Conservation (phyloP, 805 yeast species). For the Clavispora santaluciae region DNA sequence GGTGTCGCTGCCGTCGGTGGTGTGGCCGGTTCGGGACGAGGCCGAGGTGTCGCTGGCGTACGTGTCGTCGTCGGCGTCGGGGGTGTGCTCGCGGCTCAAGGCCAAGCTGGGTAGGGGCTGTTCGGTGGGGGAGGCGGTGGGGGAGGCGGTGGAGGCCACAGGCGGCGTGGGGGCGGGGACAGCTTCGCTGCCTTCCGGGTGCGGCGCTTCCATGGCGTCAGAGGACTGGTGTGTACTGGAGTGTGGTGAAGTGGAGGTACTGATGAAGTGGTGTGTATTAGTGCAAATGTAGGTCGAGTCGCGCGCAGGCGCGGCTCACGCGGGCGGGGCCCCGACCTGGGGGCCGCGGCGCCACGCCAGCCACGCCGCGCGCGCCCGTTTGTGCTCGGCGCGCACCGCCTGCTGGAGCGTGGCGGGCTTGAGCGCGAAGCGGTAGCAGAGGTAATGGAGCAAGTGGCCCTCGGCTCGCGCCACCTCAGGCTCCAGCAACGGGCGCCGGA, state of each 20-base stretch:
- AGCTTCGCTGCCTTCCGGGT: too few species aligned
- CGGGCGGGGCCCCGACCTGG: too few species aligned
- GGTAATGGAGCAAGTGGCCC: background rate
- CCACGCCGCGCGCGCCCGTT: background rate
- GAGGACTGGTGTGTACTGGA: too few species aligned
- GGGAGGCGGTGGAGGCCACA: background rate
- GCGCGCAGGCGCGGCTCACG: too few species aligned
- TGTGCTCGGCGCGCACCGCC: background rate
- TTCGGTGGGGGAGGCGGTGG: background rate
- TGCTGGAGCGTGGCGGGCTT: background rate
- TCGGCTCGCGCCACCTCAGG: background rate
- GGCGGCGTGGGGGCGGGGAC: too few species aligned
- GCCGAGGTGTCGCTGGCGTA: slow-evolving; percentile 10
- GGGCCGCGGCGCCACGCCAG: background rate
- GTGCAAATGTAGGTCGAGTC: too few species aligned
- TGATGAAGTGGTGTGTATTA: too few species aligned
- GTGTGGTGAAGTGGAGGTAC: too few species aligned
- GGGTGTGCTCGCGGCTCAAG: slow-evolving; percentile 9
- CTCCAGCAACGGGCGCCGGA: background rate
- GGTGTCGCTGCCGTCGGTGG: background rate
- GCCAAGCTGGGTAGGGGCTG: background rate
- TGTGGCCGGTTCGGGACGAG: slow-evolving; percentile 3
- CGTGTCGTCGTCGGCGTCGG: slow-evolving; percentile 6
- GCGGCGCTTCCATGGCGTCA: too few species aligned
- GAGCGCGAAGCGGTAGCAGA: background rate